Base-by-base conservation (phyloP, 768 basidiomycete species). In the Rhodotorula graminis region DNA sequence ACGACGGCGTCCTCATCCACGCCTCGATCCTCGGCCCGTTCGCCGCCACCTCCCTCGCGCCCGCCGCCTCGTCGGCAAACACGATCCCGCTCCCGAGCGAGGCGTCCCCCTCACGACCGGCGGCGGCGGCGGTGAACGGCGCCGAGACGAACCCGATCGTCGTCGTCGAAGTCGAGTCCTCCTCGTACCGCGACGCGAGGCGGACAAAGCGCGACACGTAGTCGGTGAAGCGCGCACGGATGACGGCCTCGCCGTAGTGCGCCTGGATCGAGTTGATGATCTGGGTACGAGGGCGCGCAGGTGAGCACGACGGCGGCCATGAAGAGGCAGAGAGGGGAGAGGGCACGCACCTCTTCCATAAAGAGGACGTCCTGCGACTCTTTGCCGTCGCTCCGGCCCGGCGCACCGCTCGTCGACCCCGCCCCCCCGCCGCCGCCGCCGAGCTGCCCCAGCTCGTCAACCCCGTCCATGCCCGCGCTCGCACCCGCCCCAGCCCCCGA, bases 21-120 rank as follows among this genome's bases (percentile, higher is more conserved):
- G 89, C 94, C 78, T 98, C 96, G 52, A 98, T 92, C 49, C 95
- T 86, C 77, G 88, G 87, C 2, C 88, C 87, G 76, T 93, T 93
- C 46, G 84, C 83, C 55, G 84, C 83, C 65, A 96, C 83, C 79
- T 99, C 95, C 73, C 85, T 86, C 70, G 84, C 77, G 58, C 62
- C 87, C 21, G 84, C 81, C 0, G 80, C 80, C 31, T 95, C 93
- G 68, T 95, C 93, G 23, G 82, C 80, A 78, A 93, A 92, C 12
- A 88, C 86, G 25, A 90, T 84, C 5, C 95, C 95, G 67, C 89
- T 89, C 16, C 96, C 95, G 27, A 98, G 83, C 44, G 68, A 67
- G 2, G 57, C 44, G 14, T 57, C 1, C 19, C 23, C 21, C 15
- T n/a, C n/a, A n/a, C n/a, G n/a, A n/a, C n/a, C n/a, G n/a, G n/a